phyloP scores from a whole-genome alignment of 306 rosid genomes.

The Adenanthera pavonina region DNA sequence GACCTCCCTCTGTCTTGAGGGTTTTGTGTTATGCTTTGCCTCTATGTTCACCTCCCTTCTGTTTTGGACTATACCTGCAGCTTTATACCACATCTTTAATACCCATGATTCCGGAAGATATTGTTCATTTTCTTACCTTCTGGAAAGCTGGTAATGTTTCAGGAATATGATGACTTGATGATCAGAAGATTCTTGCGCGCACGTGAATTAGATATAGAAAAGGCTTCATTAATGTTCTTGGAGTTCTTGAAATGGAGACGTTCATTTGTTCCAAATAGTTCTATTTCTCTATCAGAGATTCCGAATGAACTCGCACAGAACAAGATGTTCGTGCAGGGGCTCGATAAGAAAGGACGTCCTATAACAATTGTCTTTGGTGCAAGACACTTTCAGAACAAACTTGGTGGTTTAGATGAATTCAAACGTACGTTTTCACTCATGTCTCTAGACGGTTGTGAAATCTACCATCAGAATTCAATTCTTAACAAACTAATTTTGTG shows the following conservation, averaged over 20 bases:
- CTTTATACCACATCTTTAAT: background rate
- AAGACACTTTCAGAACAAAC: conserved; percentile 60
- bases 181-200: conserved; percentile 65
- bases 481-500: conserved; percentile 8
- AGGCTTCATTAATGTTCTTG: conserved; percentile 55
- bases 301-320: conserved; percentile 55
- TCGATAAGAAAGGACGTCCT: conserved; percentile 64
- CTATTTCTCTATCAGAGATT: conserved; percentile 48
- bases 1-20: background rate
- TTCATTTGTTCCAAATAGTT: conserved; percentile 58
- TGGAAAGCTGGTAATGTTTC: background rate
- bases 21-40: background rate
- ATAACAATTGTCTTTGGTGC: conserved; percentile 46
- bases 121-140: background rate
- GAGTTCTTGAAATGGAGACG: conserved; percentile 67
- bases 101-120: background rate
- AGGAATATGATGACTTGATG: conserved; percentile 60
- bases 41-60: background rate
- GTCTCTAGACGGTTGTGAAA: background rate
- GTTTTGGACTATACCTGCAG: background rate
- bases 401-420: conserved; percentile 49
- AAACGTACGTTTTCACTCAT: conserved; percentile 45
- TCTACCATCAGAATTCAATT: background rate
- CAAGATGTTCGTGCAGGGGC: conserved; percentile 58
- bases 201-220: conserved; percentile 55